These are phyloP conservation scores for Bretschneidera sinensis DNA, from an alignment of 345 rosid genomes.

Conservation along the genomic window DNA sequence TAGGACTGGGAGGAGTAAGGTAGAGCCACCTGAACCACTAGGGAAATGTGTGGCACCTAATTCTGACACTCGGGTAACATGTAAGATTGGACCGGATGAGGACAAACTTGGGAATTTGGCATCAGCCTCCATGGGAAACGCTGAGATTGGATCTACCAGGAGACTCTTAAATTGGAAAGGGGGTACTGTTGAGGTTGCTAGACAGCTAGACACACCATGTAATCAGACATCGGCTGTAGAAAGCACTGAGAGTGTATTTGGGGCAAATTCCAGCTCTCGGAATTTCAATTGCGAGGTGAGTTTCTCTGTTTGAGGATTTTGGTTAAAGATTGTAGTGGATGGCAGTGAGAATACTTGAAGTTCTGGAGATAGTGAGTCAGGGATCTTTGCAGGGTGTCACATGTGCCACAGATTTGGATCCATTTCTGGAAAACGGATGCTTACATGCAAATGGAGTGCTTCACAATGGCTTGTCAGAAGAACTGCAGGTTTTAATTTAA, in stretches of 20 bases:
- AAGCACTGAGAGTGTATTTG: constrained; percentile 29
- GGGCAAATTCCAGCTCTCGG: constrained; percentile 32
- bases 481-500: constrained; percentile 46
- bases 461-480: constrained; percentile 41
- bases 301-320: constrained; percentile 39
- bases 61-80: constrained; percentile 20
- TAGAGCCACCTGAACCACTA: constrained; percentile 29
- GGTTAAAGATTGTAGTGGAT: constrained; percentile 27
- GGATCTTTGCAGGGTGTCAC: constrained; percentile 48
- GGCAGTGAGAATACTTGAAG: constrained; percentile 25
- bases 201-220: constrained; percentile 30
- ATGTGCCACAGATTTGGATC: constrained; percentile 29
- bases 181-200: constrained; percentile 35
- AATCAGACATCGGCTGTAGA: constrained; percentile 34
- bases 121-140: constrained; percentile 27
- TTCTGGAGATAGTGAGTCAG: constrained; percentile 37
- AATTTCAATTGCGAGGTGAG: constrained; percentile 49
- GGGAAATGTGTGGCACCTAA: constrained; percentile 31
- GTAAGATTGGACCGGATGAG: constrained; percentile 20
- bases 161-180: constrained; percentile 21
- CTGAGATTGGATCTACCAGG: constrained; percentile 21
- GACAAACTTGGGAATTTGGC: constrained; percentile 20
- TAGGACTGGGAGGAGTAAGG: constrained; percentile 26
- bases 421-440: constrained; percentile 35
- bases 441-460: constrained; percentile 25